These are phyloP conservation scores for Ophiocordyceps unilateralis DNA, from an alignment of 2,329 filamentous ascomycete genomes.

Conservation along the genomic window DNA sequence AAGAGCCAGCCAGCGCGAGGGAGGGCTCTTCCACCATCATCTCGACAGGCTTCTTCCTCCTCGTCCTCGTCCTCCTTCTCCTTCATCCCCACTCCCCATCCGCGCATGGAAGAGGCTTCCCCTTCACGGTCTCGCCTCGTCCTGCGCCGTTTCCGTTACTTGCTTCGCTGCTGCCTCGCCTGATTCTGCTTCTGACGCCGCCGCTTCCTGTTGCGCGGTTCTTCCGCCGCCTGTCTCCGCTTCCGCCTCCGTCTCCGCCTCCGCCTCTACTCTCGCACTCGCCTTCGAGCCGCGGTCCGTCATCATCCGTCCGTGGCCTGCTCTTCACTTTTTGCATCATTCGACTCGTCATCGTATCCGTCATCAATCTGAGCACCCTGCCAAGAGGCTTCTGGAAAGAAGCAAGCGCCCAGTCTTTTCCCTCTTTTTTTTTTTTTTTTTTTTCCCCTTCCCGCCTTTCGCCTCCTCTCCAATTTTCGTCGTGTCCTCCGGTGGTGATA, in stretches of 20 bases:
- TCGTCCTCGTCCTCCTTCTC: neutral
- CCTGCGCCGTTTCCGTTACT: neutral
- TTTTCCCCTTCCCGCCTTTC: slow-evolving; percentile 1
- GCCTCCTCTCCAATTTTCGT: neutral
- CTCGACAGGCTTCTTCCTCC: neutral
- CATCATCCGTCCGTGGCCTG: neutral
- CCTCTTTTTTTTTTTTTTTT: slow-evolving; percentile 2
- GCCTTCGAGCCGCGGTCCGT: neutral
- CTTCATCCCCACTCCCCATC: neutral
- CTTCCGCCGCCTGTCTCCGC: neutral
- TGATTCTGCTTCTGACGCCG: neutral
- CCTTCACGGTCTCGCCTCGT: neutral
- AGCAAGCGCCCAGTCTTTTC: neutral
- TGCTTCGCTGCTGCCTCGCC: neutral
- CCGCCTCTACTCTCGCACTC: neutral
- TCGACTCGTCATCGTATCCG: neutral
- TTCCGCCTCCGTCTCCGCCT: neutral
- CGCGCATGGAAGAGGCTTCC: neutral
- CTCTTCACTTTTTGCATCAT: neutral
- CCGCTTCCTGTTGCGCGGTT: neutral
- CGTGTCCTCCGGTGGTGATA: slow-evolving; percentile 2
- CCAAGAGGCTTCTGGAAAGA: neutral
- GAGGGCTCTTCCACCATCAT: neutral
- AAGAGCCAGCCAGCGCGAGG: neutral
- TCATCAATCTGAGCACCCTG: neutral